Percentiles rank a stretch among this genome's conserved stretches.
These are phyloP conservation scores for Athelia psychrophila DNA, from an alignment of 1,284 basidiomycete species.

Conservation along the genomic window DNA sequence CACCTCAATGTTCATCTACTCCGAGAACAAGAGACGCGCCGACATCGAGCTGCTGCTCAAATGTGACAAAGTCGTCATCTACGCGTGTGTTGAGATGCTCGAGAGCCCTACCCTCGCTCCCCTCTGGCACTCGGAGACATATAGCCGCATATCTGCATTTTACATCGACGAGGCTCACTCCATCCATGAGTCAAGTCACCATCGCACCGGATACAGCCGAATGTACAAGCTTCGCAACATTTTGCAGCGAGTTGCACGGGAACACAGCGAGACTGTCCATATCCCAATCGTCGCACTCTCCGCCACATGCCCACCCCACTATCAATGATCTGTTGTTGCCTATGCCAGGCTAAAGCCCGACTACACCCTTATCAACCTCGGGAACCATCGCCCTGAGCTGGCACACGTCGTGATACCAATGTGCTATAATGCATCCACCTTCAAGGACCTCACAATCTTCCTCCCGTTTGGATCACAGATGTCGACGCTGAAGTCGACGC, in stretches of 20 bases:
- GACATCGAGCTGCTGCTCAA: not conserved
- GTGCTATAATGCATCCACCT: slow-evolving; percentile 8
- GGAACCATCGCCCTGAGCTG: slow-evolving; percentile 18
- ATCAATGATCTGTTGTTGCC: slow-evolving; percentile 9
- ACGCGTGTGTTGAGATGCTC: not conserved
- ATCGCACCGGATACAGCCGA: slow-evolving; percentile 13
- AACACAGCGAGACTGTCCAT: slow-evolving; percentile 1
- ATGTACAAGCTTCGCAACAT: slow-evolving; percentile 11
- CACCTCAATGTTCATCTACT: not conserved
- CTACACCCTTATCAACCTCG: slow-evolving; percentile 15
- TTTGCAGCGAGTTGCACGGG: slow-evolving; percentile 4
- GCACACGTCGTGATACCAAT: slow-evolving; percentile 13
- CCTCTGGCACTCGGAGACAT: slow-evolving; percentile 11
- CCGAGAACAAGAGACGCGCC: not conserved
- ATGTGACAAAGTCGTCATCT: not conserved
- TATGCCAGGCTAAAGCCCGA: slow-evolving; percentile 11
- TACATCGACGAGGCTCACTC: slow-evolving; percentile 20
- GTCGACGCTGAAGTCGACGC: slow-evolving; percentile 6
- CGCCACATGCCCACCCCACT: slow-evolving; percentile 14
- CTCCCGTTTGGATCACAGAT: slow-evolving; percentile 2
- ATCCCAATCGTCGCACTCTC: slow-evolving; percentile 14
- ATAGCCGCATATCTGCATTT: slow-evolving; percentile 14
- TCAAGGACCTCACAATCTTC: slow-evolving; percentile 14
- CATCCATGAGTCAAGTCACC: slow-evolving; percentile 11
- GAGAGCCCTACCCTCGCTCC: slow-evolving; percentile 1